Evolutionary conservation across 306 rosid species (phyloP).

Genomic region (Astragalus glycyphyllos): DNA sequence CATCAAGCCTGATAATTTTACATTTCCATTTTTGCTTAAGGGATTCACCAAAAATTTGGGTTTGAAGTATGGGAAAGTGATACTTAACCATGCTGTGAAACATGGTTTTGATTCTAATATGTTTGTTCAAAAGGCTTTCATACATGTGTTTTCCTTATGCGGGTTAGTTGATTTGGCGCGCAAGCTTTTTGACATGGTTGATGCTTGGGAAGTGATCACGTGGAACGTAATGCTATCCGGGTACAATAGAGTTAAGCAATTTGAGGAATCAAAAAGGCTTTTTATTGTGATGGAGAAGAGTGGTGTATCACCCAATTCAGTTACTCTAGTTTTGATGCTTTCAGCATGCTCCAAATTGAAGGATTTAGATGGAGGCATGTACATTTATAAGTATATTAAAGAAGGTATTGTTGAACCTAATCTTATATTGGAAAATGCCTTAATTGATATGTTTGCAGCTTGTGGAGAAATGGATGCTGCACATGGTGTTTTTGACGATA

Average conservation of each 20-base stretch:
- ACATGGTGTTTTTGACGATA: conserved; percentile 57
- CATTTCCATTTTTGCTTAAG: conserved; percentile 81
- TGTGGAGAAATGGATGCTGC: conserved; percentile 78
- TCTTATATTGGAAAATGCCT: conserved; percentile 73
- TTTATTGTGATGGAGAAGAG: conserved; percentile 66
- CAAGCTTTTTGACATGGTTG: conserved; percentile 58
- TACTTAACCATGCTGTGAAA: conserved; percentile 71
- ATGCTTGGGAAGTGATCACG: conserved; percentile 66
- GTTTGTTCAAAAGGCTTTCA: conserved; percentile 75
- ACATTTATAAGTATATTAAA: conserved; percentile 51
- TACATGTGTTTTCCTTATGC: conserved; percentile 62
- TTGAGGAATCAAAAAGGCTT: conserved; percentile 68
- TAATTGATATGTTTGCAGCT: conserved; percentile 78
- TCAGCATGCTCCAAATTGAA: conserved; percentile 83
- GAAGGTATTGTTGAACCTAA: conserved; percentile 53
- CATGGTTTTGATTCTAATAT: conserved; percentile 67
- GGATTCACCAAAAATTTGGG: conserved; percentile 54
- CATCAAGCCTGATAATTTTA: conserved; percentile 66
- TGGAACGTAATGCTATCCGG: conserved; percentile 89
- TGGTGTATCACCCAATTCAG: conserved; percentile 68
- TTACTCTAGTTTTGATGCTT: conserved; percentile 72
- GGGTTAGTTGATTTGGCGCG: conserved; percentile 69
- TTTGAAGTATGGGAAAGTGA: conserved; percentile 56
- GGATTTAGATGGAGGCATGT: conserved; percentile 73
- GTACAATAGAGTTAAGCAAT: conserved; percentile 65